A percentile compares a stretch with the other conserved stretches of the same genome.
phyloP scores from a whole-genome alignment of 1,284 basidiomycete species.

The Moniliophthora roreri region DNA sequence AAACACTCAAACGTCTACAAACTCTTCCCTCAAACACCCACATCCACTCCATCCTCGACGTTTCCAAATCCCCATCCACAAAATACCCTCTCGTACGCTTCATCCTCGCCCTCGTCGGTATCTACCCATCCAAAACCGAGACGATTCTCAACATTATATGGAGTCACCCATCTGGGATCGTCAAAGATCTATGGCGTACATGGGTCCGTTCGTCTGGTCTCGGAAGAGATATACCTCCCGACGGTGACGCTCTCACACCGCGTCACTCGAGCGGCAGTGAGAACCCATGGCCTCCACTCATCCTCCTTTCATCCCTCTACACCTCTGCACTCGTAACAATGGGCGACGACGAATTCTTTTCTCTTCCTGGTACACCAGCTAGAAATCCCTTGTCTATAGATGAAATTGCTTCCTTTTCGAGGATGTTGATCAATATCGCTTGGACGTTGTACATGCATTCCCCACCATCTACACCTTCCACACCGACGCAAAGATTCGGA shows the following conservation, averaged over 20 bases:
- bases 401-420: constrained; percentile 73
- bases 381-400: constrained; percentile 82
- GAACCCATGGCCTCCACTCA: constrained; percentile 61
- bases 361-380: constrained; percentile 29
- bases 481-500: constrained; percentile 27
- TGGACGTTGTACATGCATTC: constrained; percentile 78
- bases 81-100: constrained; percentile 46
- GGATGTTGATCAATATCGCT: constrained; percentile 74
- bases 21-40: constrained; percentile 50
- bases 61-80: constrained; percentile 36
- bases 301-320: constrained; percentile 86
- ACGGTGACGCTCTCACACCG: constrained; percentile 36
- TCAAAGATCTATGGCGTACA: constrained; percentile 14
- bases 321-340: constrained; percentile 86
- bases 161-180: constrained; percentile 9
- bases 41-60: constrained; percentile 47
- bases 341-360: constrained; percentile 97
- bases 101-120: constrained; percentile 50
- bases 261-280: constrained; percentile 47
- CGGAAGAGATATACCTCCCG: constrained; percentile 6
- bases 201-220: constrained; percentile 11
- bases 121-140: constrained; percentile 49
- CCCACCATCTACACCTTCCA: background rate
- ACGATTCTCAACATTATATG: background rate
- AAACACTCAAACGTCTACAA: constrained; percentile 55